Evolutionary conservation across 2,329 filamentous ascomycete genomes (phyloP), one percentile per base, ranked within the genome.

Genomic region (Neonectria hederae): DNA sequence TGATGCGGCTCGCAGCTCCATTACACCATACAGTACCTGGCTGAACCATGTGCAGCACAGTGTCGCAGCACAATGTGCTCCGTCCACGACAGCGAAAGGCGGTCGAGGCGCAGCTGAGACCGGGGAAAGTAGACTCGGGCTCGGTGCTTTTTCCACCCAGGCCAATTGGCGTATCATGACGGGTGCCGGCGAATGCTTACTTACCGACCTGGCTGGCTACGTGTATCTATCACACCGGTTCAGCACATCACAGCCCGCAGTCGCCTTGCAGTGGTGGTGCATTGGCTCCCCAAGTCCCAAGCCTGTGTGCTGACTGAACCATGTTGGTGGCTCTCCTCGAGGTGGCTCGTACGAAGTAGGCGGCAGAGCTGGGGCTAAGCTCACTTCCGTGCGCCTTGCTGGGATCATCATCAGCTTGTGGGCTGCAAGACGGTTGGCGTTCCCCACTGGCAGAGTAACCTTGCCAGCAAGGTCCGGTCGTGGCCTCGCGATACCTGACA

Each of bases 191-290:
- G 35, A 63, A 48, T 42, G 30, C 28, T 51, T 30, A 21, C 38
- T 13, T 42, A 9, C 40, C 35, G 22, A 49, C 45, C 59, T 45
- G 52, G 56, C 59, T 63, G 59, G 65, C 63, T 73, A 73, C 71
- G 71, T 73, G 71, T 70, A 63, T 59, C 68, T 45, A 71, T 66
- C 59, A 59, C 51, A 73, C 51, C 71, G 69, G 69, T 59, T 70
- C 66, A 62, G 65, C 55, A 66, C 63, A 72, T 67, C 64, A 26
- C 48, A 63, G 58, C 67, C 60, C 45, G 67, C 70, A 71, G 60
- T 54, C 51, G 59, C 54, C 63, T 63, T 65, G 53, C 62, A 59
- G 65, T 62, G 58, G 56, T 55, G 26, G 43, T 63, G 61, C 60
- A 63, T 58, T 30, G 54, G 60, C 49, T 58, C 32, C 56, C 59